Evolutionary conservation across 2,329 filamentous ascomycete species (phyloP).

Genomic region (Arachnomyces sp.): DNA sequence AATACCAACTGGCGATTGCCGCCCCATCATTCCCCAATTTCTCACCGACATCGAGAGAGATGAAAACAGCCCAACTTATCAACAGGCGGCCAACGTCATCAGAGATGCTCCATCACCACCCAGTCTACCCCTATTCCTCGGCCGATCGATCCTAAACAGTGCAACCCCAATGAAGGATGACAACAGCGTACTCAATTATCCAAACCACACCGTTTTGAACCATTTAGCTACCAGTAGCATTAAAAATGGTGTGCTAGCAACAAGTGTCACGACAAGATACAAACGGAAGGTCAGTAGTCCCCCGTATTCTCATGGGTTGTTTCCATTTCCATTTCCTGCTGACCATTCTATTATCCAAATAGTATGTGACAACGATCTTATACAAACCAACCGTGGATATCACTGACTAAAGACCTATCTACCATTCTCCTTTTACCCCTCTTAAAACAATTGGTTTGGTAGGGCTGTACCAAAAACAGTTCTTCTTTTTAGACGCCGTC

Average conservation of each 20-base stretch:
- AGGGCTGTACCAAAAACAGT: too few relatives aligned
- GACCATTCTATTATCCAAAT: slow-evolving; percentile 13
- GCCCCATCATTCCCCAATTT: slow-evolving; percentile 70
- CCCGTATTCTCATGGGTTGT: slow-evolving; percentile 1
- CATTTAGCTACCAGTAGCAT: slow-evolving; percentile 97
- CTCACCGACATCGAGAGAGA: slow-evolving; percentile 75
- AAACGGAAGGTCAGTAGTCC: slow-evolving; percentile 61
- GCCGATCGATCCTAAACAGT: slow-evolving; percentile 90
- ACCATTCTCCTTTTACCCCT: too few relatives aligned
- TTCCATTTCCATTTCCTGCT: slow-evolving; percentile 1
- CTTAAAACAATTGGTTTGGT: too few relatives aligned
- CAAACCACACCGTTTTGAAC: slow-evolving; percentile 94
- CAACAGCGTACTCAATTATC: slow-evolving; percentile 92
- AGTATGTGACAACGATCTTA: slow-evolving; percentile 97
- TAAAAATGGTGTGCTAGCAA: slow-evolving; percentile 89
- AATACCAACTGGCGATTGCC: slow-evolving; percentile 55
- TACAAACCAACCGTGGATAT: slow-evolving; percentile 71
- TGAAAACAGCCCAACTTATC: slow-evolving; percentile 68
- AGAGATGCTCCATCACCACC: slow-evolving; percentile 78
- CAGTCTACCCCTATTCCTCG: slow-evolving; percentile 78
- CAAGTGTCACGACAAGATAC: slow-evolving; percentile 94
- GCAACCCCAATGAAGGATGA: slow-evolving; percentile 93
- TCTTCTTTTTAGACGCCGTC: too few relatives aligned
- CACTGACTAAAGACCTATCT: slow-evolving; percentile 17
- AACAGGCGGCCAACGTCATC: slow-evolving; percentile 66